phyloP scores from a whole-genome alignment of 2,329 filamentous ascomycete genomes.

The Colletotrichum tropicicola region DNA sequence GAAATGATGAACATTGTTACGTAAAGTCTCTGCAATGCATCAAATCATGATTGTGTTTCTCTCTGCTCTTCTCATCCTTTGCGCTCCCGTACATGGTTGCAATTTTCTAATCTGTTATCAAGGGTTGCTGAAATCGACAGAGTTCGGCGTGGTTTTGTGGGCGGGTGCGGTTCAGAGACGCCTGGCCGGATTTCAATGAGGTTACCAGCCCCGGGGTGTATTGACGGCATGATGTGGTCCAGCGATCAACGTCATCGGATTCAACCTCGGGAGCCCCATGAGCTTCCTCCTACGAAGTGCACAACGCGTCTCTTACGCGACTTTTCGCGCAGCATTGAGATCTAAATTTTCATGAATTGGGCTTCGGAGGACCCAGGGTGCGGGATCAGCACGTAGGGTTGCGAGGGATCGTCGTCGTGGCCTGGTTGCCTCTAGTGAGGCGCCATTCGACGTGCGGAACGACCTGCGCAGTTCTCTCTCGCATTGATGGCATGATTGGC shows the following conservation, averaged over 20 bases:
- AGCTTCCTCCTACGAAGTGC: not conserved
- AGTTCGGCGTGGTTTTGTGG: slow-evolving; percentile 10
- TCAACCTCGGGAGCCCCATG: not conserved
- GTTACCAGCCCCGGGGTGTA: not conserved
- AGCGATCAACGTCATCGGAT: slow-evolving; percentile 22
- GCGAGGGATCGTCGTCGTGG: slow-evolving; percentile 8
- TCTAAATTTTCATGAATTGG: not conserved
- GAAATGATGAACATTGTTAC: not conserved
- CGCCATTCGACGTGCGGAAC: not conserved
- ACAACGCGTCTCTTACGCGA: not conserved
- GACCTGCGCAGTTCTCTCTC: not conserved
- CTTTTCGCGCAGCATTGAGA: not conserved
- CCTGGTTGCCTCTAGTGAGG: slow-evolving; percentile 23
- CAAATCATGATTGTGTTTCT: not conserved
- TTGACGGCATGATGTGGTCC: slow-evolving; percentile 9
- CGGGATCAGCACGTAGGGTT: slow-evolving; percentile 12
- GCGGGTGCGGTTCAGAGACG: not conserved
- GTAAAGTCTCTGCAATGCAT: not conserved
- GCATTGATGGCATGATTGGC: too few relatives aligned
- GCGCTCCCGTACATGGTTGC: not conserved
- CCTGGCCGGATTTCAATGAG: not conserved
- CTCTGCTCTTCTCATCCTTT: slow-evolving; percentile 2
- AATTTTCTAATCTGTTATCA: slow-evolving; percentile 15
- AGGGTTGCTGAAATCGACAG: slow-evolving; percentile 2
- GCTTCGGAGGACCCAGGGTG: not conserved